Percentiles rank a stretch among this genome's conserved stretches.
These are phyloP conservation scores for Taphrina pruni DNA, from an alignment of 1,139 yeast species.

Conservation along the genomic window DNA sequence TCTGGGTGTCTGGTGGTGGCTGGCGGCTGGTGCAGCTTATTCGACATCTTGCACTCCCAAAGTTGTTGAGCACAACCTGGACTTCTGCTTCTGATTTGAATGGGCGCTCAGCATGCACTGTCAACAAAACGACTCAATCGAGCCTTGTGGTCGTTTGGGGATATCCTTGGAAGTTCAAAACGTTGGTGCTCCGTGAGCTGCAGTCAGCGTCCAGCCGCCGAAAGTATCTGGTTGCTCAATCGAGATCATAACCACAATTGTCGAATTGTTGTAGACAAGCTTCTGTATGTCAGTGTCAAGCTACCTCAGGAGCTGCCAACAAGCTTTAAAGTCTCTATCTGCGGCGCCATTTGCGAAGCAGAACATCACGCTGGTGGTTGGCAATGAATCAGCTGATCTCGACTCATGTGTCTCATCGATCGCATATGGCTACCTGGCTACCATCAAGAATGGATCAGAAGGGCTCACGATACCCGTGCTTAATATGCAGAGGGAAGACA, in stretches of 20 bases:
- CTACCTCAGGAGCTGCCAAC: slow-evolving; percentile 20
- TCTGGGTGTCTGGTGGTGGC: slow-evolving; percentile 3
- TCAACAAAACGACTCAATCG: no score
- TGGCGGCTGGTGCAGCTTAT: slow-evolving; percentile 3
- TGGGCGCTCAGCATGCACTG: no score
- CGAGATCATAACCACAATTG: neutral
- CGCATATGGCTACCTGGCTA: slow-evolving; percentile 66
- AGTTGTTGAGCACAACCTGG: neutral
- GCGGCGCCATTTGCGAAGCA: neutral
- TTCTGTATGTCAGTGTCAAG: slow-evolving; percentile 19
- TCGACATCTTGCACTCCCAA: no score
- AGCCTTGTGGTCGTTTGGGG: no score
- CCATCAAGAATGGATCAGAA: slow-evolving; percentile 47
- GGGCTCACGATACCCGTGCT: slow-evolving; percentile 65
- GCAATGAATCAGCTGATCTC: slow-evolving; percentile 85
- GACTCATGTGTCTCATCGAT: slow-evolving; percentile 84
- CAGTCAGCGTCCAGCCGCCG: no score
- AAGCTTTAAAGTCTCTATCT: neutral
- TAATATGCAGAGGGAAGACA: slow-evolving; percentile 71
- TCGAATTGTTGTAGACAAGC: neutral
- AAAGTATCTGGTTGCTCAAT: neutral
- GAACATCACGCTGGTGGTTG: slow-evolving; percentile 61
- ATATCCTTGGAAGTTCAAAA: no score
- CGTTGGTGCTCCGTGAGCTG: no score
- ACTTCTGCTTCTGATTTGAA: neutral